A percentile compares a stretch with the other conserved stretches of the same genome.
Conservation (phyloP, 306 rosid genomes). For the Pterocarpus macrocarpus region DNA sequence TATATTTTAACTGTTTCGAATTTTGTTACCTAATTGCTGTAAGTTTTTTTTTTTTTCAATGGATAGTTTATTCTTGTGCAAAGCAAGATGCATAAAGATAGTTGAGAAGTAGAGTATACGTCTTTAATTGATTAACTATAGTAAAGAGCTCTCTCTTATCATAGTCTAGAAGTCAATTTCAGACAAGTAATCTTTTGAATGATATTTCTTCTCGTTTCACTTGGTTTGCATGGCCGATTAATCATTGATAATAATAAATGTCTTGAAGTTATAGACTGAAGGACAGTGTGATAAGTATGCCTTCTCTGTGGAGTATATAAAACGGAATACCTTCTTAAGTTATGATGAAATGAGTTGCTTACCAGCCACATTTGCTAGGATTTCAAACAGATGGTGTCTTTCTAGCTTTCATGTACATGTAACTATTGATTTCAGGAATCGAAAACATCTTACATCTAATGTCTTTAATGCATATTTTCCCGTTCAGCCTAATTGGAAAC, state of each 20-base stretch:
- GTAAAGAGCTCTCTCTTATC: neutral
- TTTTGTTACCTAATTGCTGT: conserved; percentile 5
- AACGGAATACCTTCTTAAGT: neutral
- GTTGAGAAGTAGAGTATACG: conserved; percentile 6
- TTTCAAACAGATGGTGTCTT: neutral
- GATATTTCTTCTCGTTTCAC: conserved; percentile 34
- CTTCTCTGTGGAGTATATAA: neutral
- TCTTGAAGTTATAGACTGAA: neutral
- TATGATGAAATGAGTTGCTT: conserved; percentile 26
- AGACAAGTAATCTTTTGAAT: conserved; percentile 1
- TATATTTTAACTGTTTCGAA: neutral
- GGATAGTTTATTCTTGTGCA: neutral
- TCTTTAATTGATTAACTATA: neutral
- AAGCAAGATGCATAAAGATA: conserved; percentile 7
- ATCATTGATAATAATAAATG: neutral
- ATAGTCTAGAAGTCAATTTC: conserved; percentile 12
- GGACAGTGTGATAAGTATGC: neutral
- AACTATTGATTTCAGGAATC: conserved; percentile 20
- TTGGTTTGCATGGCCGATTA: neutral
- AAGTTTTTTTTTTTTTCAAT: neutral
- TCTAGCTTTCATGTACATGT: conserved; percentile 2
- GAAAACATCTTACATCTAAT: conserved; percentile 14
- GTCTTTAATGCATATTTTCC: neutral
- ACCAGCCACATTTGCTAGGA: neutral
- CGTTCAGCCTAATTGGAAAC: conserved; percentile 27